Base-by-base conservation (phyloP, 306 rosid genomes). In the Casuarina equisetifolia region DNA sequence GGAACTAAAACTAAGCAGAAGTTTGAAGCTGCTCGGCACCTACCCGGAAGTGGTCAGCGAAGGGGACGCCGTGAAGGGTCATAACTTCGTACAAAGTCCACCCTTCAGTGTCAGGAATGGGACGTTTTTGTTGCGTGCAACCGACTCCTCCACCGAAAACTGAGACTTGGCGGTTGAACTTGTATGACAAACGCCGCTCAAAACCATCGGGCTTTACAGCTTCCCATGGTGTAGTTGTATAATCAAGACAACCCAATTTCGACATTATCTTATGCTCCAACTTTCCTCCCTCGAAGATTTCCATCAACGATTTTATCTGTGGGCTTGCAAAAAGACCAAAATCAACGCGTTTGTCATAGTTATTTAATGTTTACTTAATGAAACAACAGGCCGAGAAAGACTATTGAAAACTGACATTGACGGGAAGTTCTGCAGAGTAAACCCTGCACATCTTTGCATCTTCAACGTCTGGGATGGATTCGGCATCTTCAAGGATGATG, bases 21-120 rank as follows among this genome's bases (percentile, higher is more conserved):
- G 32, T 25, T 25, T 25, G 32, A 25, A 10, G 64, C 3, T 72
- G 43, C 12, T 16, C 7, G 44, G 40, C 32, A 52, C 91, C 36
- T 88, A 92, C 97, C 17, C 78, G 89, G 53, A 84, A 92, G 75
- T 88, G 90, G 52, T 90, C 87, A 0, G 87, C 80, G 73, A 90
- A 91, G 0, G 94, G 98, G 51, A 91, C 89, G 38, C 86, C 89
- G 0, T 89, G 89, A 73, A 91, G 86, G 53, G 89, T 74, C 96
- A 90, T 89, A 64, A 88, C 89, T 74, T 94, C 98, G 45, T 85
- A 75, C 55, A 94, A 76, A 36, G 84, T 81, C 98, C 96, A 90
- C 3, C 92, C 92, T 66, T 70, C 89, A 8, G 70, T 77, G 69
- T 84, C 72, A 53, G 72, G 70, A 55, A 77, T 77, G 68, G 82